Base-by-base conservation (phyloP, 2,329 filamentous ascomycete species). In the Hypoxylon sp. region DNA sequence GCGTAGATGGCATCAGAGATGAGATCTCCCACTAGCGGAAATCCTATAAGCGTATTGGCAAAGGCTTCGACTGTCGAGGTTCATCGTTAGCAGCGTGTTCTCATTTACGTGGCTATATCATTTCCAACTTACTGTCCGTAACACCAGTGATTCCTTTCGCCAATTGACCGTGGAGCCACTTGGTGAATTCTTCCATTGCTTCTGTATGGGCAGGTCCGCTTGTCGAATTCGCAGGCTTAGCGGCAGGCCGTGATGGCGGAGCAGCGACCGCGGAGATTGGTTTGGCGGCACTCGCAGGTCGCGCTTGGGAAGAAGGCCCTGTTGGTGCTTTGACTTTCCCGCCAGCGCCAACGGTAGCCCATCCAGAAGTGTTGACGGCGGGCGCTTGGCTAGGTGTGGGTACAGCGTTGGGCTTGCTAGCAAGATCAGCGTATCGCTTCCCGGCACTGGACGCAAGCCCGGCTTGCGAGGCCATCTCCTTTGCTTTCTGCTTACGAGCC, bases 361-460 rank as follows among this genome's bases (percentile, higher is more conserved):
- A 99, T 1, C 94, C 93, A 62, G 86, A 84, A 5, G 81, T 79
- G 13, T 80, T 74, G 13, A 79, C 69, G 19, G 75, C 70, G 21
- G 80, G 72, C 65, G 78, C 80, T 21, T 83, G 79, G 19, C 85
- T 78, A 36, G 85, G 80, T 30, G 84, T 36, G 21, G 73, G 75
- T 36, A 64, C 74, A 34, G 55, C 72, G 61, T 70, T 80, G 51
- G 80, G 85, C 83, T 98, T 98, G 79, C 93, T 90, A 5, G 96
- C 96, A 28, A 99, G 88, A 79, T 98, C 96, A 19, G 96, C 95
- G 79, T 98, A 98, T 61, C 95, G 92, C 84, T 98, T 98, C 41
- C 92, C 91, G 9, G 84, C 79, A 45, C 84, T 79, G 17, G 83
- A 78, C 21, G 85, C 81, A 10, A 84, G 79, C 23, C 79, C 77